Conservation (phyloP, 345 rosid genomes). For the Laguncularia racemosa region DNA sequence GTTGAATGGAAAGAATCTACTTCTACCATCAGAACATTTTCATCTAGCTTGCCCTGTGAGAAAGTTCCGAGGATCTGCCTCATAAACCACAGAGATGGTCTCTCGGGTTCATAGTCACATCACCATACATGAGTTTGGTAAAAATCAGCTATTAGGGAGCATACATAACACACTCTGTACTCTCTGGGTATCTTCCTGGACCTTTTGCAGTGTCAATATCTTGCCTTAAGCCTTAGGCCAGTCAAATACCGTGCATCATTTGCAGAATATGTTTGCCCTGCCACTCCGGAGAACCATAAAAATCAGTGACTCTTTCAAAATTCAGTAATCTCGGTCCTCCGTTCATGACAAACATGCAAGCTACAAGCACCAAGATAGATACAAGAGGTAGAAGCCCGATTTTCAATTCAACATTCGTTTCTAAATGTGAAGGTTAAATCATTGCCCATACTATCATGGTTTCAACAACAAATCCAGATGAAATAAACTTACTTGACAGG, state of each 20-base stretch:
- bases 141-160: slow-evolving; percentile 88
- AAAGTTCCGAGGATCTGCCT: slow-evolving; percentile 84
- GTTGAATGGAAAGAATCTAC: slow-evolving; percentile 72
- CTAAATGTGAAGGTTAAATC: too few relatives aligned
- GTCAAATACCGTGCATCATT: slow-evolving; percentile 91
- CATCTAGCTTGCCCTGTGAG: slow-evolving; percentile 87
- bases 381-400: too few relatives aligned
- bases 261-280: slow-evolving; percentile 91
- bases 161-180: slow-evolving; percentile 85
- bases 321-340: too few relatives aligned
- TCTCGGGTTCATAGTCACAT: slow-evolving; percentile 91
- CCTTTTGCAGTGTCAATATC: slow-evolving; percentile 85
- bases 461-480: too few relatives aligned
- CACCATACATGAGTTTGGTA: slow-evolving; percentile 75
- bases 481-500: too few relatives aligned
- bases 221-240: slow-evolving; percentile 84
- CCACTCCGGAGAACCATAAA: slow-evolving; percentile 1
- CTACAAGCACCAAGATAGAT: too few relatives aligned
- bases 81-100: slow-evolving; percentile 80
- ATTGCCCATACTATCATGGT: too few relatives aligned
- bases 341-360: too few relatives aligned
- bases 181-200: slow-evolving; percentile 84
- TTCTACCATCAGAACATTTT: slow-evolving; percentile 68
- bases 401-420: too few relatives aligned
- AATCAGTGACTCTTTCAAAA: too few relatives aligned